Base-by-base conservation (phyloP, 78 protist genomes). In the Dictyostelium intermedium region DNA sequence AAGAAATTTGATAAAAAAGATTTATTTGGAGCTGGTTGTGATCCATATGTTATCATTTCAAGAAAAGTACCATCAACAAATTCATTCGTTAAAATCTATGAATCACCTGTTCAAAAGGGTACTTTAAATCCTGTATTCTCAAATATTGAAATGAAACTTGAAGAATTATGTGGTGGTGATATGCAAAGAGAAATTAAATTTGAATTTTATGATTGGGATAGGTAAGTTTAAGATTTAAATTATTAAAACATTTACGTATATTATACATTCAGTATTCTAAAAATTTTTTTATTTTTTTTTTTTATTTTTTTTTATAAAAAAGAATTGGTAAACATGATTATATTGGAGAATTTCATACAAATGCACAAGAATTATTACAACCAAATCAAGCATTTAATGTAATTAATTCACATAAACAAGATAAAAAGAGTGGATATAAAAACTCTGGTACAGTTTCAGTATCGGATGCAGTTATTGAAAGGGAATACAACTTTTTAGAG, bases 161-260 rank as follows among this genome's bases (percentile, higher is more conserved):
- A 73, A 41, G 78, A 50, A 8, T 50, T 94, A n/a, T 47, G 87
- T 79, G 69, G 79, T 82, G 91, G 96, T 35, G 96, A 95, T 70
- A 2, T 73, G 18, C 47, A 35, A 27, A 78, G 85, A 87, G 70
- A 32, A 20, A 11, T 87, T 4, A 47, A 50, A 79, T 74, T 96
- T 66, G 73, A 47, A 16, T 91, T 95, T 80, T 96, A 23, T 60
- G 98, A 97, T 70, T 91, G 70, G 18, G 91, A 97, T 25, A n/a
- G 45, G 16, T 56, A 13, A 56, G 27, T 56, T 45, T 10, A 45
- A 45, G n/a, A n/a, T n/a, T n/a, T n/a, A n/a, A n/a, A n/a, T n/a
- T n/a, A n/a, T n/a, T n/a, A n/a, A n/a, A n/a, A n/a, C n/a, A n/a
- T n/a, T n/a, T n/a, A n/a, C n/a, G n/a, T n/a, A n/a, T n/a, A n/a